phyloP scores from a whole-genome alignment of 345 rosid species.

The Barbarea vulgaris region DNA sequence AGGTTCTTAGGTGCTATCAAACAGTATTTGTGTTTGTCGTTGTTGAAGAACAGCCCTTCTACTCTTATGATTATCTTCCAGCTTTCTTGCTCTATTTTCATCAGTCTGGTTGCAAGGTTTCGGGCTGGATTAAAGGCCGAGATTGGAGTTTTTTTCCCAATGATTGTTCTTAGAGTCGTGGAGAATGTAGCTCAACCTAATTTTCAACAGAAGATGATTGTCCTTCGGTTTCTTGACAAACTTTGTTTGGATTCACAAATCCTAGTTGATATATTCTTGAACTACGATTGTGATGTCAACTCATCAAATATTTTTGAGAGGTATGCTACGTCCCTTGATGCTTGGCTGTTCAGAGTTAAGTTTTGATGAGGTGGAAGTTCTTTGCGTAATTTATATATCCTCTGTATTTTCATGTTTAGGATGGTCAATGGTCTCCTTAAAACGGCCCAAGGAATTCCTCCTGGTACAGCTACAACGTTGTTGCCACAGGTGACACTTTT shows the following conservation, averaged over 20 bases:
- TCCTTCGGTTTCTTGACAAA: conserved; percentile 94
- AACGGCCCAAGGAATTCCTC: conserved; percentile 80
- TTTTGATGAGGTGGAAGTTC: conserved; percentile 25
- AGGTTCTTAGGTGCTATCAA: conserved; percentile 96
- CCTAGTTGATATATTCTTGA: conserved; percentile 90
- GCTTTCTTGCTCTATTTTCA: conserved; percentile 98
- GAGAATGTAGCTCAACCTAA: conserved; percentile 98
- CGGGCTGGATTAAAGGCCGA: conserved; percentile 97
- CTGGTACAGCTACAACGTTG: conserved; percentile 75
- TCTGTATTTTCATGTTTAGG: conserved; percentile 55
- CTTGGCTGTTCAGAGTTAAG: conserved; percentile 7
- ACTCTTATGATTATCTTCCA: conserved; percentile 95
- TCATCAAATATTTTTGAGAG: conserved; percentile 97
- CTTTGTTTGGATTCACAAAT: conserved; percentile 96
- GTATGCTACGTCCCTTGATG: conserved; percentile 47
- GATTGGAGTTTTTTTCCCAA: conserved; percentile 98
- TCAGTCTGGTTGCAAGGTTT: conserved; percentile 92
- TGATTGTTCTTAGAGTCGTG: conserved; percentile 91
- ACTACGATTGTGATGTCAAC: conserved; percentile 98
- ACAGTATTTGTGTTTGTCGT: conserved; percentile 86
- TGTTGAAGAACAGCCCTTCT: conserved; percentile 96
- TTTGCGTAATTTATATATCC: conserved; percentile 27
- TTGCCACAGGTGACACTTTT: no score
- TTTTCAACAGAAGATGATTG: conserved; percentile 97
- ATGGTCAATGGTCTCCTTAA: conserved; percentile 87